Conservation (phyloP, 768 basidiomycete genomes). For the Chlorophyllum brunneum region DNA sequence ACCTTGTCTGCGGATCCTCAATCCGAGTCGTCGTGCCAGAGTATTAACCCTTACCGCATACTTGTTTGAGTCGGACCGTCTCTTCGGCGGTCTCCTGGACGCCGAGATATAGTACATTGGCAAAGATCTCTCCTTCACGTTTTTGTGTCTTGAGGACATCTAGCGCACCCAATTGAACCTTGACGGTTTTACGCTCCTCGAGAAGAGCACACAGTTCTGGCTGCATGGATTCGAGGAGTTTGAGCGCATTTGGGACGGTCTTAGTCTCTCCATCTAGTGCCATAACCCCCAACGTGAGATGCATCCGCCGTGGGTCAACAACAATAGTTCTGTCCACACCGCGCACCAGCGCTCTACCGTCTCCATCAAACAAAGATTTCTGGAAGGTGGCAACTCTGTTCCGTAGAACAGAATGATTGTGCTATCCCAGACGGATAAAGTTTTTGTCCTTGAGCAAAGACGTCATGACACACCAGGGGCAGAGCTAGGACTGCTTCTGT, state of each 20-base stretch:
- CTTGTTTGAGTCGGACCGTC: constrained; percentile 19
- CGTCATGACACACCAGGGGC: constrained; percentile 25
- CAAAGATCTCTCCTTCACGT: constrained; percentile 27
- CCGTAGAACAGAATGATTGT: constrained; percentile 36
- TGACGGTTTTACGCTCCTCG: constrained; percentile 17
- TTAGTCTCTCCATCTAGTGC: constrained; percentile 35
- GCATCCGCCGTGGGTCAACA: constrained; percentile 55
- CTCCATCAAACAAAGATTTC: constrained; percentile 31
- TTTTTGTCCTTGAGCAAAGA: not conserved
- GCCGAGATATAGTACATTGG: constrained; percentile 56
- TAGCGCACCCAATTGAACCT: constrained; percentile 41
- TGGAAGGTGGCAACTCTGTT: constrained; percentile 34
- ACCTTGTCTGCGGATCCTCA: constrained; percentile 23
- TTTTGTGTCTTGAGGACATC: constrained; percentile 37
- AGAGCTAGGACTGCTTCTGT: constrained; percentile 25
- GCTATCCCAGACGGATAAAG: constrained; percentile 9
- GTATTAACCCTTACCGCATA: constrained; percentile 25
- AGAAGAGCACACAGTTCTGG: constrained; percentile 41
- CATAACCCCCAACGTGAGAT: constrained; percentile 77
- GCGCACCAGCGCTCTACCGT: constrained; percentile 27
- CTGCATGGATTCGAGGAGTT: constrained; percentile 37
- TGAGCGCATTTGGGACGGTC: constrained; percentile 38
- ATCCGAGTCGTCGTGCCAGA: not conserved
- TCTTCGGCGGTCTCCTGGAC: constrained; percentile 32
- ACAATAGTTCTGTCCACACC: constrained; percentile 63